Percentiles rank a stretch among this genome's conserved stretches.
phyloP scores from a whole-genome alignment of 108 stramenopile species.

The Licmophora abbreviata region DNA sequence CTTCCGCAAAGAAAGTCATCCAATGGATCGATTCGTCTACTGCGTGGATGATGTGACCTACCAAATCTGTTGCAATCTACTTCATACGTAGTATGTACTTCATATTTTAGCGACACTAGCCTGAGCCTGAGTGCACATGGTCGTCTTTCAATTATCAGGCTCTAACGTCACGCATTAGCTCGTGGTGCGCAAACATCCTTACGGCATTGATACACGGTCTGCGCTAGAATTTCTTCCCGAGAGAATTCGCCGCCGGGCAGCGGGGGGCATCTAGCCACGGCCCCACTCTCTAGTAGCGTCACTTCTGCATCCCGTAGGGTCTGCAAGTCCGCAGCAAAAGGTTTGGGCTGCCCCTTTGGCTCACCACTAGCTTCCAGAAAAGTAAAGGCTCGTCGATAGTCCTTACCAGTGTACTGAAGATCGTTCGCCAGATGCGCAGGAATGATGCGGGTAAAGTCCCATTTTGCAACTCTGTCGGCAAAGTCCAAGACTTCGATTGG shows the following conservation, averaged over 20 bases:
- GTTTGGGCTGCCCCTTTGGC: conserved; percentile 67
- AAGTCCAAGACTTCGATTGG: conserved; percentile 82
- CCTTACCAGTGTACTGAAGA: conserved; percentile 61
- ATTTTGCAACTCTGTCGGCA: conserved; percentile 72
- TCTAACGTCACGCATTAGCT: conserved; percentile 9
- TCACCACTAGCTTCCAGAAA: conserved; percentile 80
- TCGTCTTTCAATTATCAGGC: background rate
- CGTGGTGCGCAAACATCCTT: conserved; percentile 46
- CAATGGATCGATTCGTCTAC: too few relatives aligned
- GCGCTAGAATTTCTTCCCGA: conserved; percentile 62
- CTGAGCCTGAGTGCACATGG: background rate
- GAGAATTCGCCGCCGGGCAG: conserved; percentile 56
- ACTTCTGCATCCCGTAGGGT: conserved; percentile 70
- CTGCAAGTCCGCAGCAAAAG: conserved; percentile 73
- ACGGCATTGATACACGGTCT: conserved; percentile 63
- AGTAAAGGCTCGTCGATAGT: conserved; percentile 78
- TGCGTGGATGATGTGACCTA: too few relatives aligned
- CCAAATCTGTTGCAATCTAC: too few relatives aligned
- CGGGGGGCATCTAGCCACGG: conserved; percentile 63
- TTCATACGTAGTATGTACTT: too few relatives aligned
- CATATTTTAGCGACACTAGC: too few relatives aligned
- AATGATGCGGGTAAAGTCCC: conserved; percentile 79
- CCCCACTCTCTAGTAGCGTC: conserved; percentile 64
- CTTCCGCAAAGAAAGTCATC: too few relatives aligned
- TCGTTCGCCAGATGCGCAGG: conserved; percentile 89